Conservation (phyloP, 1,284 basidiomycete genomes). For the Microbotryum lychnidis-dioicae region DNA sequence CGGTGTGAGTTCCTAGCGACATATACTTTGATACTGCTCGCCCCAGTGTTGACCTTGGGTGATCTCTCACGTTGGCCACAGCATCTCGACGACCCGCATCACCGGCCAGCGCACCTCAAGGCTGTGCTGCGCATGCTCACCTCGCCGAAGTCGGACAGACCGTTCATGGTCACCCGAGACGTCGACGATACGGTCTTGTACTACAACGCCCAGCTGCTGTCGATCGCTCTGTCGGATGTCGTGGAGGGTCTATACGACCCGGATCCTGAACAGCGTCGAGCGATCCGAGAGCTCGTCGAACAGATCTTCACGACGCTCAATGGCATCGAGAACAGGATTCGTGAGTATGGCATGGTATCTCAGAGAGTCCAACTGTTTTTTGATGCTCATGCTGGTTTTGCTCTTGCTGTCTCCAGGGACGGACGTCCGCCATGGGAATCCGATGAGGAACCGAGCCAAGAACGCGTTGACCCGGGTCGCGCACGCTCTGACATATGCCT, state of each 20-base stretch:
- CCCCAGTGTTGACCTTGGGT: too few species aligned
- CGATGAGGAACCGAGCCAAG: constrained; percentile 1
- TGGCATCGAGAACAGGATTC: not conserved
- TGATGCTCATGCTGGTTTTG: not conserved
- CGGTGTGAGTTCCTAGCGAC: too few species aligned
- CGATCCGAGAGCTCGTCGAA: not conserved
- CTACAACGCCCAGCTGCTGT: constrained; percentile 1
- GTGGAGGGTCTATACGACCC: not conserved
- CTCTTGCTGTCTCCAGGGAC: not conserved
- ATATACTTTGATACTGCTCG: too few species aligned
- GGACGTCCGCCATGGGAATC: not conserved
- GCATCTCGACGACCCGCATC: too few species aligned
- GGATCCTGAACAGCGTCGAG: not conserved
- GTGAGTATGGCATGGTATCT: not conserved
- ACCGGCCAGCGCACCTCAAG: too few species aligned
- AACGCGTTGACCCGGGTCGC: not conserved
- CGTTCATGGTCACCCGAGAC: too few species aligned
- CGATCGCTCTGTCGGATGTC: not conserved
- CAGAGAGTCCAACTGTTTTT: not conserved
- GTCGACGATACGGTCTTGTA: not conserved
- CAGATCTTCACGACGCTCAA: not conserved
- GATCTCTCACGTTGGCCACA: too few species aligned
- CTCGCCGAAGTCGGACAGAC: too few species aligned
- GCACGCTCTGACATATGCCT: not conserved
- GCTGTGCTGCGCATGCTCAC: too few species aligned